These are phyloP conservation scores for Microbotryum scabiosae DNA, from an alignment of 1,284 basidiomycete genomes.

Conservation along the genomic window DNA sequence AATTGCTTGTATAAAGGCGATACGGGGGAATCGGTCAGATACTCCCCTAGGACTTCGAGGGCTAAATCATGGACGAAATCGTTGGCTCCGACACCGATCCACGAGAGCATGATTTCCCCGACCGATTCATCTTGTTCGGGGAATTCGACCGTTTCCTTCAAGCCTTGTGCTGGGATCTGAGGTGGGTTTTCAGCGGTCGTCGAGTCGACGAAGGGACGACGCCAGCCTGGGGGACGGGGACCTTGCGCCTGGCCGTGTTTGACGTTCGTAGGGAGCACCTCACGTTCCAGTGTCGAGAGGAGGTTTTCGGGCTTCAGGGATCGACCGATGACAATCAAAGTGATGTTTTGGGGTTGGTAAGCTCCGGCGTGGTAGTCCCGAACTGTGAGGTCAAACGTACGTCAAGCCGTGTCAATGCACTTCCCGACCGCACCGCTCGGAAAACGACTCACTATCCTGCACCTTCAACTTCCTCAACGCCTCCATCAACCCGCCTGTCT, in stretches of 20 bases:
- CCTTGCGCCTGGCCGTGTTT: slow-evolving; percentile 62
- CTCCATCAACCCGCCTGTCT: slow-evolving; percentile 94
- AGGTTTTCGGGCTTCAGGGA: slow-evolving; percentile 43
- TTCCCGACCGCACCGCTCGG: slow-evolving; percentile 5
- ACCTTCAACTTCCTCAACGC: slow-evolving; percentile 77
- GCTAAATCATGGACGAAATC: slow-evolving; percentile 74
- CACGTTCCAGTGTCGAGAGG: slow-evolving; percentile 64
- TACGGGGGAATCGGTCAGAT: slow-evolving; percentile 80
- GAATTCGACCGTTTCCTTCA: slow-evolving; percentile 65
- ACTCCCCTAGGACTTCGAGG: slow-evolving; percentile 73
- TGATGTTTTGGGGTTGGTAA: slow-evolving; percentile 91
- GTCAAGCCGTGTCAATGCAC: slow-evolving; percentile 1
- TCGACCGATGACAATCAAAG: slow-evolving; percentile 56
- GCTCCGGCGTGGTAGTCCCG: slow-evolving; percentile 81
- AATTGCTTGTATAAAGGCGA: slow-evolving; percentile 89
- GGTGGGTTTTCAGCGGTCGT: slow-evolving; percentile 25
- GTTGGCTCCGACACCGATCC: slow-evolving; percentile 60
- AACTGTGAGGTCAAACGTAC: slow-evolving; percentile 47
- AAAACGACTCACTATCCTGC: slow-evolving; percentile 64
- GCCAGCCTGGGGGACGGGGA: slow-evolving; percentile 66
- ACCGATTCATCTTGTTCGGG: slow-evolving; percentile 93
- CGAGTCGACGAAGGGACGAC: slow-evolving; percentile 89
- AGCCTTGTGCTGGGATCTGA: background rate
- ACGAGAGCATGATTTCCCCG: slow-evolving; percentile 75
- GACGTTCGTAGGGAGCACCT: slow-evolving; percentile 73